Conservation (phyloP, 2,329 filamentous ascomycete species). For the Hypoxylon sp. region DNA sequence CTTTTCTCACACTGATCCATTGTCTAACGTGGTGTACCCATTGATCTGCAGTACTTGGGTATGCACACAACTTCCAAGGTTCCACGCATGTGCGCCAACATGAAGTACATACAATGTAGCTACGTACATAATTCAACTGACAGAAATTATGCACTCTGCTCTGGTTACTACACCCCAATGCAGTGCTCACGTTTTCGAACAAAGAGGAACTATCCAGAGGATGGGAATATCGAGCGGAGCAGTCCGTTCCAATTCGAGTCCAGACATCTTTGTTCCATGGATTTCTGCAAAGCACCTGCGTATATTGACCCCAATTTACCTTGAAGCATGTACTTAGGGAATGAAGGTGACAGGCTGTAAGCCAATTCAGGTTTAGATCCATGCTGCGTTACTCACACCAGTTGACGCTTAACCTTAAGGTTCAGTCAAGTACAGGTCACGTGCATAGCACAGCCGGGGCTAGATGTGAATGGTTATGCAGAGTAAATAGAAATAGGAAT, state of each 20-base stretch:
- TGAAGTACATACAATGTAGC: not conserved
- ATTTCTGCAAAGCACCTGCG: conserved; percentile 6
- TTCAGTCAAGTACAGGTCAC: not conserved
- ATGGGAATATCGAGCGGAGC: conserved; percentile 1
- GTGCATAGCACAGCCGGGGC: not conserved
- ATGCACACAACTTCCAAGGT: no score
- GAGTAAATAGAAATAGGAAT: not conserved
- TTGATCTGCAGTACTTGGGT: not conserved
- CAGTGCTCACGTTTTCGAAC: not conserved
- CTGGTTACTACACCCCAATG: no score
- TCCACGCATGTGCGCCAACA: not conserved
- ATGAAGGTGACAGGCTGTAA: not conserved
- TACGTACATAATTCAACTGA: not conserved
- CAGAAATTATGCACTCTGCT: not conserved
- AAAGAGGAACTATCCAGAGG: not conserved
- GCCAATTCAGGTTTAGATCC: not conserved
- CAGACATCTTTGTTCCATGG: conserved; percentile 16
- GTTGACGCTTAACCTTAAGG: not conserved
- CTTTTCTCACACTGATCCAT: not conserved
- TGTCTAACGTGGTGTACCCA: not conserved
- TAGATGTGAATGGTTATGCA: not conserved
- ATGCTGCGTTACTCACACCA: not conserved
- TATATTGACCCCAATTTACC: not conserved
- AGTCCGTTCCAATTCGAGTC: conserved; percentile 4
- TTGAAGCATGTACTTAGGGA: no score